These are phyloP conservation scores for Mycena capillaripes DNA, from an alignment of 768 basidiomycete species.

Conservation along the genomic window DNA sequence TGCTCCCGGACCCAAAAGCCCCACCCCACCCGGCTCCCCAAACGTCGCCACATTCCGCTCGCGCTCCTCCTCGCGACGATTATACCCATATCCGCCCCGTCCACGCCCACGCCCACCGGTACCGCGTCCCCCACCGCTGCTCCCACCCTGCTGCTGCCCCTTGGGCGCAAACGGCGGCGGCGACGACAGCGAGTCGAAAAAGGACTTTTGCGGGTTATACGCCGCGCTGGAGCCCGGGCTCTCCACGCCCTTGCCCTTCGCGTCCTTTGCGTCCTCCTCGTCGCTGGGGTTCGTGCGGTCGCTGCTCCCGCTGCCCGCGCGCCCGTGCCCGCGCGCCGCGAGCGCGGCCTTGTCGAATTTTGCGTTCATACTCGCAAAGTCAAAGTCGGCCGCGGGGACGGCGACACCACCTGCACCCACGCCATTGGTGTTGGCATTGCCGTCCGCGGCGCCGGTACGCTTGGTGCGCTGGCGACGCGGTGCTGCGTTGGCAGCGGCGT, in stretches of 20 bases:
- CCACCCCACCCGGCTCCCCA: constrained; percentile 87
- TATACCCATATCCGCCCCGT: constrained; percentile 68
- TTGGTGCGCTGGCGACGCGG: constrained; percentile 22
- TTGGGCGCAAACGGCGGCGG: constrained; percentile 42
- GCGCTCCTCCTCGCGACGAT: constrained; percentile 85
- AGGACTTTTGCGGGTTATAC: constrained; percentile 84
- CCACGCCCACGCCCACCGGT: constrained; percentile 57
- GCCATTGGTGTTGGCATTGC: not conserved
- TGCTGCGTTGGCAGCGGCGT: not conserved
- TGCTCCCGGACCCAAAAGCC: constrained; percentile 82
- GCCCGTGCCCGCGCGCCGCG: constrained; percentile 45
- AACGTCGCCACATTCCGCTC: constrained; percentile 90
- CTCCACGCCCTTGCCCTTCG: constrained; percentile 50
- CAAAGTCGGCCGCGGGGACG: constrained; percentile 83
- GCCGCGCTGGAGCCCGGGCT: no score
- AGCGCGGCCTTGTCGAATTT: constrained; percentile 84
- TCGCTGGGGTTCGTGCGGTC: constrained; percentile 49
- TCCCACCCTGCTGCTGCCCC: constrained; percentile 53
- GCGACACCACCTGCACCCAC: constrained; percentile 1
- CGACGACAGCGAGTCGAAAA: constrained; percentile 81
- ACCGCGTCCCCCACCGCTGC: constrained; percentile 48
- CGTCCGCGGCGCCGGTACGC: constrained; percentile 5
- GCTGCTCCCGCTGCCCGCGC: constrained; percentile 4
- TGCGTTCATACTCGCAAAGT: constrained; percentile 83
- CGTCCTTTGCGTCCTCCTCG: constrained; percentile 40